Conservation (phyloP, 2,329 filamentous ascomycete genomes). For the Neoarthrinium moseri region DNA sequence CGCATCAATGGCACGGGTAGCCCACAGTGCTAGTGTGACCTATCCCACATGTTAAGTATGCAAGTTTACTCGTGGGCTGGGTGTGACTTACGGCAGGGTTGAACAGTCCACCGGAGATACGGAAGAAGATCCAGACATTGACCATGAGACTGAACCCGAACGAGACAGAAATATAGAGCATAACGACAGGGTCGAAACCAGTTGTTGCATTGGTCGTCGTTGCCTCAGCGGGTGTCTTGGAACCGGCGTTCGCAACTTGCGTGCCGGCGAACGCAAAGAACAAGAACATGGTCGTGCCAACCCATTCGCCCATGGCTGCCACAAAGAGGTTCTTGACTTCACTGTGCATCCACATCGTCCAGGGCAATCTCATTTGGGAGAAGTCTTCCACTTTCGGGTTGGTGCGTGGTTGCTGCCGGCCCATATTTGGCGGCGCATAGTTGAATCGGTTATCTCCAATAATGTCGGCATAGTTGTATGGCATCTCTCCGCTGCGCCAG, state of each 20-base stretch:
- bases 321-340: constrained; percentile 42
- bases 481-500: constrained; percentile 15
- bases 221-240: constrained; percentile 9
- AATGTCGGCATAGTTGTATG: constrained; percentile 14
- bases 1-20: constrained; percentile 10
- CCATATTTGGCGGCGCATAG: constrained; percentile 13
- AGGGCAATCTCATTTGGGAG: constrained; percentile 35
- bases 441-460: constrained; percentile 13
- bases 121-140: constrained; percentile 39
- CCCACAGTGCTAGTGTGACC: constrained; percentile 17
- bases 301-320: constrained; percentile 34
- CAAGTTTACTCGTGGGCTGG: neutral
- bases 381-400: constrained; percentile 1
- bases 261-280: constrained; percentile 43
- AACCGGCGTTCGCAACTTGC: constrained; percentile 35
- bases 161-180: constrained; percentile 30
- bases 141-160: constrained; percentile 33
- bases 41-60: neutral
- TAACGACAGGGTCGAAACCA: constrained; percentile 14
- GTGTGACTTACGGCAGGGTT: constrained; percentile 19
- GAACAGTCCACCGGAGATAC: constrained; percentile 28
- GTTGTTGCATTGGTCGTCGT: constrained; percentile 15
- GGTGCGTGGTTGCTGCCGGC: neutral
- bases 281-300: constrained; percentile 41
- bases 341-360: constrained; percentile 47